A percentile compares a stretch with the other conserved stretches of the same genome.
These are phyloP conservation scores for Magnolia sinica DNA, from an alignment of 164 flowering plant species.

Conservation along the genomic window DNA sequence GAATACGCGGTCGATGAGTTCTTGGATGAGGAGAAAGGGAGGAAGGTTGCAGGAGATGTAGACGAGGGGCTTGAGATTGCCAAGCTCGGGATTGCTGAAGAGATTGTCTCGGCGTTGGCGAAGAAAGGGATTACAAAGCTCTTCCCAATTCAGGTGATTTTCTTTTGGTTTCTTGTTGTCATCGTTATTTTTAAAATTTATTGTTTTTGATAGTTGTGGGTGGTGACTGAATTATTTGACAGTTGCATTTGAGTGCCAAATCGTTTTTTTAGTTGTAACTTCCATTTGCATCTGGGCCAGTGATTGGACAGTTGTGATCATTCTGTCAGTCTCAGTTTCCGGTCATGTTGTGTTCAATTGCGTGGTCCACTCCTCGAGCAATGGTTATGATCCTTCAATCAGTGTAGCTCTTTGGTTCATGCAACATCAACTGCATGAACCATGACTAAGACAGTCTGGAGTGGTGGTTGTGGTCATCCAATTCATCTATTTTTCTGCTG, in stretches of 20 bases:
- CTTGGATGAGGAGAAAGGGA: constrained; percentile 37
- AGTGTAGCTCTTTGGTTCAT: too few species aligned
- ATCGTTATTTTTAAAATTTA: neutral
- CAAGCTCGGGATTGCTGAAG: constrained; percentile 61
- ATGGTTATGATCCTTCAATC: neutral
- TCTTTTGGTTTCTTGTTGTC: neutral
- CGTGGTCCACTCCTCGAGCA: neutral
- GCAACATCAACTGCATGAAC: too few species aligned
- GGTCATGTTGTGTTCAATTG: neutral
- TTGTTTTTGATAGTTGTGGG: neutral
- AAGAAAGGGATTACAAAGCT: constrained; percentile 62
- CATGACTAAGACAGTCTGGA: too few species aligned
- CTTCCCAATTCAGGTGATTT: constrained; percentile 78
- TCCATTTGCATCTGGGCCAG: neutral
- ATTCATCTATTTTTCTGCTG: too few species aligned
- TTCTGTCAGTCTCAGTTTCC: too few species aligned
- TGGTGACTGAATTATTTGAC: neutral
- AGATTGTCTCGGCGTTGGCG: constrained; percentile 62
- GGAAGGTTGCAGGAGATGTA: constrained; percentile 15
- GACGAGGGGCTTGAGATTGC: constrained; percentile 80
- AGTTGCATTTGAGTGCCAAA: neutral
- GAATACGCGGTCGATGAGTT: constrained; percentile 43
- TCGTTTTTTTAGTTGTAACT: too few species aligned
- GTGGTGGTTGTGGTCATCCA: too few species aligned
- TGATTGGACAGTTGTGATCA: neutral